A percentile compares a stretch with the other conserved stretches of the same genome.
These are phyloP conservation scores for Solanum clarkiae DNA, from an alignment of 257 asterid genomes.

Conservation along the genomic window DNA sequence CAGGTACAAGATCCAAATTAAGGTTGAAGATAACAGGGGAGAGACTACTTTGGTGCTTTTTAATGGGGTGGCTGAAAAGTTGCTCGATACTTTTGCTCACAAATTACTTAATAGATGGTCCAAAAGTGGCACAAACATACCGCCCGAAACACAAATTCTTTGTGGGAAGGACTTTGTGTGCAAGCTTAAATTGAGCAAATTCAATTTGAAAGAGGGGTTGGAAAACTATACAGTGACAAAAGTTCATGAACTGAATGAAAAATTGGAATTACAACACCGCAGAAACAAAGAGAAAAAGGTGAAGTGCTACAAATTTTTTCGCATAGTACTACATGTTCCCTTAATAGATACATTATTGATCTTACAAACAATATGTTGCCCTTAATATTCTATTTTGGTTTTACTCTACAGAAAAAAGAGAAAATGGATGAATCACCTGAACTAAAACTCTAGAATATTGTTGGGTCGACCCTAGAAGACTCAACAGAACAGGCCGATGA, in stretches of 20 bases:
- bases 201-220: neutral
- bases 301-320: too few relatives aligned
- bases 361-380: too few relatives aligned
- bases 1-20: neutral
- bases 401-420: too few relatives aligned
- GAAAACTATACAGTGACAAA: neutral
- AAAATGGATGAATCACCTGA: too few relatives aligned
- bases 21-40: neutral
- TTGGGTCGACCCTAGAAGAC: rapidly evolving
- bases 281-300: too few relatives aligned
- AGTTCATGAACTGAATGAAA: rapidly evolving
- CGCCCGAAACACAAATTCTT: neutral
- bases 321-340: too few relatives aligned
- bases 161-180: neutral
- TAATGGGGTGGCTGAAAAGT: neutral
- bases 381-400: too few relatives aligned
- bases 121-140: neutral
- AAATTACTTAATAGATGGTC: neutral
- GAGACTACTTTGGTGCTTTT: neutral
- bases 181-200: neutral
- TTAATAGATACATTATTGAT: too few relatives aligned
- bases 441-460: too few relatives aligned
- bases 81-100: neutral
- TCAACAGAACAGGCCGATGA: too few relatives aligned
- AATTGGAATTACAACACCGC: too few relatives aligned